These are phyloP conservation scores for Priceomyces medius DNA, from an alignment of 805 yeast species.

Conservation along the genomic window DNA sequence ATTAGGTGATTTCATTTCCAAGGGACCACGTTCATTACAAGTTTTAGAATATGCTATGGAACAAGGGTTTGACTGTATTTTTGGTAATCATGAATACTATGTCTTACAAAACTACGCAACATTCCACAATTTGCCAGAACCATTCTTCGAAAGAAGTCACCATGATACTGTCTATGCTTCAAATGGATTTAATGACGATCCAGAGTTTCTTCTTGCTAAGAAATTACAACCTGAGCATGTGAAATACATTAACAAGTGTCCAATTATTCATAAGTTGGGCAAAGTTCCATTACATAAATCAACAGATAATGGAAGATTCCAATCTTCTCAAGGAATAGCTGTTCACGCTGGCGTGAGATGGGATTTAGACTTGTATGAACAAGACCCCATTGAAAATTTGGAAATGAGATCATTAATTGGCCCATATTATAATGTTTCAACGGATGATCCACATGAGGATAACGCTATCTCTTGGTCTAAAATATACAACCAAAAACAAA, in stretches of 20 bases:
- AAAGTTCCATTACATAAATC: constrained; percentile 47
- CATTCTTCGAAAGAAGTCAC: constrained; percentile 20
- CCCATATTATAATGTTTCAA: constrained; percentile 58
- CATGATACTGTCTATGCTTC: not conserved
- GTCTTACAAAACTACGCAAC: constrained; percentile 64
- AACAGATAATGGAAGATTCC: constrained; percentile 28
- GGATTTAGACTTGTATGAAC: constrained; percentile 55
- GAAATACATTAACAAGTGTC: constrained; percentile 57
- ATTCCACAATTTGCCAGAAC: constrained; percentile 48
- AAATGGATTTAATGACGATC: constrained; percentile 29
- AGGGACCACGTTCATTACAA: constrained; percentile 73
- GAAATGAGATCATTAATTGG: constrained; percentile 69
- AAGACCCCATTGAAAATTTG: constrained; percentile 60
- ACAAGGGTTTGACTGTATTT: constrained; percentile 63
- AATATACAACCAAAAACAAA: constrained; percentile 50
- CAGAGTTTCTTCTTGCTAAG: constrained; percentile 48
- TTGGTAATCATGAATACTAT: constrained; percentile 88
- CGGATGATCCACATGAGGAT: constrained; percentile 43
- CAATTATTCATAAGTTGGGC: constrained; percentile 63
- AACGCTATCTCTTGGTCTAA: constrained; percentile 56
- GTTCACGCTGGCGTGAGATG: constrained; percentile 85
- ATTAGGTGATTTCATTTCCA: constrained; percentile 82
- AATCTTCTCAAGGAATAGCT: constrained; percentile 46
- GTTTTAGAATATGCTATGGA: constrained; percentile 66
- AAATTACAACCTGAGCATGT: constrained; percentile 60